Base-by-base conservation (phyloP, 164 flowering plant species). In the Stephania japonica region DNA sequence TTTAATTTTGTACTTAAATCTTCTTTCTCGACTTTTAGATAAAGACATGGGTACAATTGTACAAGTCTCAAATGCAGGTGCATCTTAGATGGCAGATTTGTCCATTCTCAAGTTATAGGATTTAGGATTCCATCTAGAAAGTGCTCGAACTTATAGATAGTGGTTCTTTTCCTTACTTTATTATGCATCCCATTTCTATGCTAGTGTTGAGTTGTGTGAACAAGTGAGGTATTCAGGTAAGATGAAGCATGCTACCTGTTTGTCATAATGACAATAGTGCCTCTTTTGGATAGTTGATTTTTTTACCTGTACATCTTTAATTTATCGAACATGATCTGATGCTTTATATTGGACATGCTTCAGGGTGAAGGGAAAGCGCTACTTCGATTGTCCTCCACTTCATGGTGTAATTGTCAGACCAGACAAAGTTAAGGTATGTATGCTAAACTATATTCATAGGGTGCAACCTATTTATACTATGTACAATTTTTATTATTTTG, bases 401-500 rank as follows among this genome's bases (percentile, higher is more conserved):
- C 97, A 89, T 80, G 98, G 97, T 75, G 93, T 83, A 70, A 84
- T 94, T 86, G 81, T 91, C 75, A 86, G 98, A 79, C 98, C 98
- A 25, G 98, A 91, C 74, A 94, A 89, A 90, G 97, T 94, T 67
- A 88, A 92, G 97, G 98, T 94, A 26, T 61, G 84, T 79, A 62
- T 70, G 9, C 47, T 24, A 13, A 1, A 10, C 6, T 32, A 32
- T 32, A 32, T 32, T 32, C 4, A 32, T 32, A 2, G 0, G 38
- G 2, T 2, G 38, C 1, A 0, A 2, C 38, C 38, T 32, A 32
- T 32, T 32, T 32, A 32, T 32, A 32, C 4, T 32, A 32, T 32
- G 38, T 0, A 4, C 38, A 32, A 32, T 32, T 32, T 32, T 32
- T 32, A 32, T 32, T 32, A 32, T 32, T 4, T 32, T 32, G 38